These are phyloP conservation scores for Cryphonectria parasitica DNA, from an alignment of 2,329 filamentous ascomycete genomes.

Conservation along the genomic window DNA sequence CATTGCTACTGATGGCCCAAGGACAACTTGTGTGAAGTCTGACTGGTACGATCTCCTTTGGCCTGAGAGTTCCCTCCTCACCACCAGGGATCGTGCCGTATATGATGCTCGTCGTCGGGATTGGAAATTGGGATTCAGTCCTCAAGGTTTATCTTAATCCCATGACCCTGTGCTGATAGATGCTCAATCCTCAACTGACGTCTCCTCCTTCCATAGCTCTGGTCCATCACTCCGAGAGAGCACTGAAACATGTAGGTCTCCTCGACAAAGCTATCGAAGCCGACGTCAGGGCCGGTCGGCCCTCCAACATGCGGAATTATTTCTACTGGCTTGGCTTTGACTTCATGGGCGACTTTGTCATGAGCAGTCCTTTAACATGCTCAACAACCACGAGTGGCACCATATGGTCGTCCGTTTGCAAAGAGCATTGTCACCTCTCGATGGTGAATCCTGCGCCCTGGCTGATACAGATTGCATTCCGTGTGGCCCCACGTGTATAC, in stretches of 20 bases:
- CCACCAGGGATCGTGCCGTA: constrained; percentile 31
- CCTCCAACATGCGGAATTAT: constrained; percentile 31
- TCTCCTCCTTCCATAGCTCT: background rate
- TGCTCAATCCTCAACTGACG: background rate
- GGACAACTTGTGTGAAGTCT: constrained; percentile 34
- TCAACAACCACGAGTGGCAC: constrained; percentile 36
- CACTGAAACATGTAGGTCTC: constrained; percentile 11
- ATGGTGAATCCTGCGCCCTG: constrained; percentile 37
- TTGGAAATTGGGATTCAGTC: background rate
- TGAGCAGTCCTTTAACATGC: constrained; percentile 43
- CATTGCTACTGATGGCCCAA: constrained; percentile 33
- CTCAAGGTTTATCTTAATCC: background rate
- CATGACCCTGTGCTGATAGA: background rate
- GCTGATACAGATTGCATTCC: constrained; percentile 34
- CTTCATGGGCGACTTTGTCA: constrained; percentile 43
- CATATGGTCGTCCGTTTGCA: constrained; percentile 35
- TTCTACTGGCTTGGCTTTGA: constrained; percentile 40
- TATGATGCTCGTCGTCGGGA: constrained; percentile 27
- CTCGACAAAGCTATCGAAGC: constrained; percentile 31
- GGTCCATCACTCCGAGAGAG: background rate
- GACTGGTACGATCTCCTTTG: constrained; percentile 37
- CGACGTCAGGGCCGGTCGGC: constrained; percentile 25
- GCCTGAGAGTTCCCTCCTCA: constrained; percentile 31
- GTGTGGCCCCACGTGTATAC: constrained; percentile 28
- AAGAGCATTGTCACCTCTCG: constrained; percentile 36